Base-by-base conservation (phyloP, 352 stramenopile species). In the Phytophthora tentaculata region DNA sequence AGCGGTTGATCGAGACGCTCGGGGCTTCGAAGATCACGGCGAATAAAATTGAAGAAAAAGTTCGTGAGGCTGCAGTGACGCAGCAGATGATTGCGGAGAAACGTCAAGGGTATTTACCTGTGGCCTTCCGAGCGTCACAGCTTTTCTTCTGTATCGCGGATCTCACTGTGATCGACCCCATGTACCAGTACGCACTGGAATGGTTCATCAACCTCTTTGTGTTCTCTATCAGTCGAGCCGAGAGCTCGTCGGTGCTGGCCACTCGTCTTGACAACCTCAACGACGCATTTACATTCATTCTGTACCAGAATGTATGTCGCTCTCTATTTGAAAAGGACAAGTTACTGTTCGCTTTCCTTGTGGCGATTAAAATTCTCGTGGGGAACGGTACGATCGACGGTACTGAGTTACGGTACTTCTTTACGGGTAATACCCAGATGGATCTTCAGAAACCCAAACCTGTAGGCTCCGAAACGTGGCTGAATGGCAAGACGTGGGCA, bases 311-410 rank as follows among this genome's bases (percentile, higher is more conserved):
- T 68, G 93, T 99, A n/a, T 99, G 96, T 67, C 88, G 96, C 5
- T 98, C 92, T 32, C 79, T 99, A 8, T 99, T 99, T 72, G 96
- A 98, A 70, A 98, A 98, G 54, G 89, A 98, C 77, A 99, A 99
- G 65, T 74, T 99, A 32, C 76, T 99, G 6, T 99, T 98, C 62
- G 94, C 90, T 22, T 99, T 99, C 69, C 62, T 98, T 8, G 64
- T 99, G 20, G 91, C 88, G 0, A 90, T 97, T 62, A 98, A 98
- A 66, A 97, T 99, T 35, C 79, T 98, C 32, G 90, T 90, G 1
- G 89, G 86, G 0, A 81, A 90, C 28, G 81, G 77, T 1, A 70
- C 71, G n/a, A 91, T 98, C 59, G 75, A 97, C 61, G 71, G 69
- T 0, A 67, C 61, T 0, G 91, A 98, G 45, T 57, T 98, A 10